Percentiles rank a stretch among this genome's conserved stretches.
Conservation (phyloP, 208 protist species). For the Trypanosoma platydactyli region DNA sequence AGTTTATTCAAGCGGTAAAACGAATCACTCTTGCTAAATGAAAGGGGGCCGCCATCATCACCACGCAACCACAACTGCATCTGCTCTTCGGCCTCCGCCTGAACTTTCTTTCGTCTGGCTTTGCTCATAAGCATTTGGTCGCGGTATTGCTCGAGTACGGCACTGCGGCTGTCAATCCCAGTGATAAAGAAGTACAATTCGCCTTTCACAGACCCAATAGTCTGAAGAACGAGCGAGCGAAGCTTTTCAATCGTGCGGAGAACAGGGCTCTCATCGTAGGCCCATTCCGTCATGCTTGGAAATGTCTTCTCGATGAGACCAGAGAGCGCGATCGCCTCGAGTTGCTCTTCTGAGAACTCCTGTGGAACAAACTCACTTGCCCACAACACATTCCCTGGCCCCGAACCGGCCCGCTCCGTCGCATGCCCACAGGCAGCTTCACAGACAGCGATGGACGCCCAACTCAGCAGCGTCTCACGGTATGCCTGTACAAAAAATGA, state of each 20-base stretch:
- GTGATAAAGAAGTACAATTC: slow-evolving; percentile 55
- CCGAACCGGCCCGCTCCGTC: slow-evolving; percentile 32
- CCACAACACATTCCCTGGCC: slow-evolving; percentile 32
- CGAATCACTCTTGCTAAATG: not conserved
- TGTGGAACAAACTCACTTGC: slow-evolving; percentile 24
- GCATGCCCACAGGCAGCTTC: slow-evolving; percentile 46
- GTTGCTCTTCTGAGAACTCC: slow-evolving; percentile 37
- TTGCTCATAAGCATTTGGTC: slow-evolving; percentile 7
- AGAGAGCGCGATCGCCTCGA: slow-evolving; percentile 40
- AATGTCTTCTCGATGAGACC: slow-evolving; percentile 34
- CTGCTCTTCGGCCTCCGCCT: slow-evolving; percentile 17
- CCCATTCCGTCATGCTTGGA: slow-evolving; percentile 38
- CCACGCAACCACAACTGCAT: slow-evolving; percentile 14
- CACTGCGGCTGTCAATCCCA: slow-evolving; percentile 37
- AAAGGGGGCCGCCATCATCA: not conserved
- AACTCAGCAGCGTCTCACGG: slow-evolving; percentile 45
- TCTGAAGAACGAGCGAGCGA: slow-evolving; percentile 39
- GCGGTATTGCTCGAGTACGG: slow-evolving; percentile 34
- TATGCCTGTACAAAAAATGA: slow-evolving; percentile 49
- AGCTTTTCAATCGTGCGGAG: slow-evolving; percentile 32
- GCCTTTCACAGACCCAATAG: slow-evolving; percentile 44
- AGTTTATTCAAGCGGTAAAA: not conserved
- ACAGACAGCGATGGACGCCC: slow-evolving; percentile 41
- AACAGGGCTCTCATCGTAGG: slow-evolving; percentile 23
- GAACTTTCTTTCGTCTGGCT: not conserved